Evolutionary conservation across 371 early-diverging fungal species (phyloP), one percentile per base, ranked within the genome.

Genomic region (Gilbertella persicaria): DNA sequence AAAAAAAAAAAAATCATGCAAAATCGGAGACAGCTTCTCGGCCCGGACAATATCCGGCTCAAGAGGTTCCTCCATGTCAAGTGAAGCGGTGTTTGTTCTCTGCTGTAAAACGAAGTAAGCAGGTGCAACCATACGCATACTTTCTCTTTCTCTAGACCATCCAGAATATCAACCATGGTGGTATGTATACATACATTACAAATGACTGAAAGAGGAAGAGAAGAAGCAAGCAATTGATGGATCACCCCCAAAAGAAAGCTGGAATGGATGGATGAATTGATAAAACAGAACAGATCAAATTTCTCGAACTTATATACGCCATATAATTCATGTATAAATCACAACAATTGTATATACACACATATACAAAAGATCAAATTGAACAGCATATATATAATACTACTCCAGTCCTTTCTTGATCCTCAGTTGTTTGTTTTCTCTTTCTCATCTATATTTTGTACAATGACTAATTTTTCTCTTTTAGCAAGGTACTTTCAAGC

Each of bases 401-500:
- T n/a, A n/a, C n/a, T n/a, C n/a, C n/a, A n/a, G n/a, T n/a, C n/a
- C n/a, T n/a, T n/a, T n/a, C n/a, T n/a, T n/a, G 33, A 33, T 8
- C 44, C 13, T 37, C 17, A 19, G 26, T 46, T 44, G 7, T 23
- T 43, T 29, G 35, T 16, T 47, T 37, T 25, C 46, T 37, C 26
- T 35, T 29, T 40, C 21, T 42, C 35, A 45, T 14, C 25, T 5
- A 4, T 28, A 28, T 35, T 43, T 20, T 24, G 41, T 5, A 14
- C 4, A 17, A 24, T 8, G 17, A 26, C 13, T 20, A 5, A n/a
- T 24, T 53, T 53, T 42, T 44, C 24, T 44, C 43, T 37, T 49
- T 44, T 64, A 78, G 74, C 72, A 73, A 74, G 74, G 72, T 67
- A 71, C 88, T 63, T 92, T 91, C 85, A 89, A 88, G 78, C 89